These are phyloP conservation scores for Argentina anserina DNA, from an alignment of 306 rosid genomes.

Conservation along the genomic window DNA sequence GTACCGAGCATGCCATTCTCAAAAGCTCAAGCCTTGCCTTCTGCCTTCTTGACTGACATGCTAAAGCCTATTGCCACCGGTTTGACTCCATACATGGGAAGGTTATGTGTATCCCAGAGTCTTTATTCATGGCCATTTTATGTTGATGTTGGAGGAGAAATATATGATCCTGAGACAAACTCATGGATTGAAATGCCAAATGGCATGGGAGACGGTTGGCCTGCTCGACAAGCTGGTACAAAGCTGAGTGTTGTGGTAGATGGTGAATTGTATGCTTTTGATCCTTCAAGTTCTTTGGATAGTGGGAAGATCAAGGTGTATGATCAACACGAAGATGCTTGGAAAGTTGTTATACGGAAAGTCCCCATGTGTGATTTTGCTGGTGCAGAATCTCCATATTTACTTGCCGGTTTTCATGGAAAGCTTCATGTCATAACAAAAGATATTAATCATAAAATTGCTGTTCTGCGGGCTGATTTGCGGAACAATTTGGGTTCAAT, in stretches of 20 bases:
- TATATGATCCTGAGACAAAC: slow-evolving; percentile 78
- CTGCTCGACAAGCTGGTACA: slow-evolving; percentile 84
- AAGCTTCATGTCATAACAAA: slow-evolving; percentile 90
- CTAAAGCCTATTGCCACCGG: slow-evolving; percentile 92
- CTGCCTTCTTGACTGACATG: slow-evolving; percentile 77
- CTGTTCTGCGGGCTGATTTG: slow-evolving; percentile 63
- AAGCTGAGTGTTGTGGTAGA: slow-evolving; percentile 82
- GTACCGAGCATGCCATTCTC: slow-evolving; percentile 94
- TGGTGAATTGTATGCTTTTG: slow-evolving; percentile 84
- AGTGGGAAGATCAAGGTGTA: slow-evolving; percentile 86
- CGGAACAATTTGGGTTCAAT: slow-evolving; percentile 28
- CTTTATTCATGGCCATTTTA: slow-evolving; percentile 92
- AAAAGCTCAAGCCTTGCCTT: slow-evolving; percentile 71
- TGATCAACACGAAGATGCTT: slow-evolving; percentile 72
- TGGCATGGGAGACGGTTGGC: slow-evolving; percentile 99
- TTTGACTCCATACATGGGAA: slow-evolving; percentile 80
- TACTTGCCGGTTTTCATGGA: slow-evolving; percentile 86
- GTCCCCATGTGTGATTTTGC: slow-evolving; percentile 73
- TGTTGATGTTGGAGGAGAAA: slow-evolving; percentile 94
- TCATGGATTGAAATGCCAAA: slow-evolving; percentile 86
- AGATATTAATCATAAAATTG: slow-evolving; percentile 58
- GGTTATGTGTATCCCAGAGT: slow-evolving; percentile 84
- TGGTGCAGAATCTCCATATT: slow-evolving; percentile 84
- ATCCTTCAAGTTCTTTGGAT: slow-evolving; percentile 72
- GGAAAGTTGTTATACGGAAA: slow-evolving; percentile 81